Conservation (phyloP, 768 basidiomycete species). For the Cystofilobasidium ferigula region DNA sequence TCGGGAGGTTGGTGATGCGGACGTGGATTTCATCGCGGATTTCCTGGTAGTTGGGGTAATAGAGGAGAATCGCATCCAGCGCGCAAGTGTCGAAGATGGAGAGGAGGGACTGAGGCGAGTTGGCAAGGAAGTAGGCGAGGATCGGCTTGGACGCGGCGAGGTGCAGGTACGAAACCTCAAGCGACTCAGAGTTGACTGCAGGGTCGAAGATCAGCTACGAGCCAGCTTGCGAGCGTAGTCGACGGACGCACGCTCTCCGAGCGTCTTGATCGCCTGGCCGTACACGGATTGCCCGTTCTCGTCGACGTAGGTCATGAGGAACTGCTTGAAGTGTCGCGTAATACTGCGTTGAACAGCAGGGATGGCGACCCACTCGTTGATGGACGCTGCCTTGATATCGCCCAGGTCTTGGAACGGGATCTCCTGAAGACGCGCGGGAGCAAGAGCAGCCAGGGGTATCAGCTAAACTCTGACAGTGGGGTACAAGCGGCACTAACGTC, state of each 20-base stretch:
- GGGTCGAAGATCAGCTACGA: constrained; percentile 5
- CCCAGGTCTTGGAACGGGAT: constrained; percentile 89
- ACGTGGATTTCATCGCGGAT: constrained; percentile 98
- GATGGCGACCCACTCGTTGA: constrained; percentile 93
- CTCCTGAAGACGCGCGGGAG: constrained; percentile 47
- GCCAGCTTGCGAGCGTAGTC: too few species aligned
- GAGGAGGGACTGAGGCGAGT: constrained; percentile 85
- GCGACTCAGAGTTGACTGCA: constrained; percentile 86
- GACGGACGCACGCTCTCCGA: constrained; percentile 72
- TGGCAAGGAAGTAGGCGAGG: constrained; percentile 92
- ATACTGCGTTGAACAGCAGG: constrained; percentile 84
- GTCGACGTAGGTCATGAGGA: constrained; percentile 91
- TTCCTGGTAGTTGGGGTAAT: constrained; percentile 89
- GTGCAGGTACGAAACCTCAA: constrained; percentile 96
- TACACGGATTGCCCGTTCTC: constrained; percentile 85
- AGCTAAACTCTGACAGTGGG: neutral
- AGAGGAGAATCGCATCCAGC: constrained; percentile 81
- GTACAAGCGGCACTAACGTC: constrained; percentile 49
- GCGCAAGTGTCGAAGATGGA: constrained; percentile 92
- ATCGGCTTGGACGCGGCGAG: constrained; percentile 84
- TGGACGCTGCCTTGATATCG: constrained; percentile 94
- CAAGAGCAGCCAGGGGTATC: neutral
- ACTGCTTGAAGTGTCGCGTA: constrained; percentile 82
- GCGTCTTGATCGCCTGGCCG: constrained; percentile 78
- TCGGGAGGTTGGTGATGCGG: constrained; percentile 85